Percentiles rank a stretch among this genome's conserved stretches.
These are phyloP conservation scores for Ormosia emarginata DNA, from an alignment of 306 rosid species.

Conservation along the genomic window DNA sequence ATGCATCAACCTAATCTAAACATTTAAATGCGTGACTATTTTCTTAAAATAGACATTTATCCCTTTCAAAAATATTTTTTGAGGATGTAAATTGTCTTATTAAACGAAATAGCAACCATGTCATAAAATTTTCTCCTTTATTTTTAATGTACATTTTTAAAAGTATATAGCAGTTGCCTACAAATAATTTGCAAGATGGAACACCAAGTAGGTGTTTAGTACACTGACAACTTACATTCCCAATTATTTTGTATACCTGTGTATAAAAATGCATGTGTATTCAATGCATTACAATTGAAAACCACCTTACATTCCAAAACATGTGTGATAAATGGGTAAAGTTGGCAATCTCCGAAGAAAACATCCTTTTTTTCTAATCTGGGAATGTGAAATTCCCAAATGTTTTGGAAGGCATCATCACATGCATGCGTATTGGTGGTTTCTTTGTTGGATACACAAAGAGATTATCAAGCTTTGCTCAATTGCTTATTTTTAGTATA, in stretches of 20 bases:
- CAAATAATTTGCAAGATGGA: neutral
- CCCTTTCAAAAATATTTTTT: neutral
- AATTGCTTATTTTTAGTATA: neutral
- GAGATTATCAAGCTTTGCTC: neutral
- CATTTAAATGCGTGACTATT: neutral
- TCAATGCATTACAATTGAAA: neutral
- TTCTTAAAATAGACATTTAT: neutral
- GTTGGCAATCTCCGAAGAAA: neutral
- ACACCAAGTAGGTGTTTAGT: neutral
- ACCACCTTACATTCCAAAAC: neutral
- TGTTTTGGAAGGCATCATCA: slow-evolving; percentile 7
- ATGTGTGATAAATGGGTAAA: neutral
- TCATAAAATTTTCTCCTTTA: neutral
- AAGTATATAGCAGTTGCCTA: neutral
- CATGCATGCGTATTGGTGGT: neutral
- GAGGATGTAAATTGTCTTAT: neutral
- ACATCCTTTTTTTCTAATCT: neutral
- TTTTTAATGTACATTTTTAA: neutral
- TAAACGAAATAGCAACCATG: neutral
- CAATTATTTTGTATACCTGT: neutral
- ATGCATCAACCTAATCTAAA: neutral
- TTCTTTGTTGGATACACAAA: neutral
- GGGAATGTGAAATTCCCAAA: neutral
- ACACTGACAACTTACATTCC: neutral
- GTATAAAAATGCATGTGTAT: neutral